phyloP scores from a whole-genome alignment of 2,329 filamentous ascomycete genomes.

The Fusarium nelsonii region DNA sequence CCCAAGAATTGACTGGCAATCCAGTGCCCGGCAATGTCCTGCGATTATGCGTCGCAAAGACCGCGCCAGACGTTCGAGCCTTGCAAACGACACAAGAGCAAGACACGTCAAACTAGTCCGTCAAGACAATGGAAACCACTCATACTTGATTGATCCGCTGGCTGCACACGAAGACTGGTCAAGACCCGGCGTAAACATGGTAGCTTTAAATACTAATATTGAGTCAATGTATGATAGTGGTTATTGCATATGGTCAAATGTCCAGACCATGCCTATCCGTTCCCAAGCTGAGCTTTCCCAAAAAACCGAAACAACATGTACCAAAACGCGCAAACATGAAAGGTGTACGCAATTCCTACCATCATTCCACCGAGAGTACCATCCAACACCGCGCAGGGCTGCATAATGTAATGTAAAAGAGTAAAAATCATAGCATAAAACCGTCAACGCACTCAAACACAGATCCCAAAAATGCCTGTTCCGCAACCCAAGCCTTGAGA shows the following conservation, averaged over 20 bases:
- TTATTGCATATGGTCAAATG: slow-evolving; percentile 32
- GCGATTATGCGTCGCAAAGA: not conserved
- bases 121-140: not conserved
- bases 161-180: not conserved
- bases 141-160: not conserved
- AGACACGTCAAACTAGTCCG: not conserved
- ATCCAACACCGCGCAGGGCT: slow-evolving; percentile 49
- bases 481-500: slow-evolving; percentile 43
- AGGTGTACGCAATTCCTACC: slow-evolving; percentile 30
- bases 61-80: slow-evolving; percentile 2
- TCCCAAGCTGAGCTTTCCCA: slow-evolving; percentile 10
- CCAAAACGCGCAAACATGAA: slow-evolving; percentile 23
- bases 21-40: not conserved
- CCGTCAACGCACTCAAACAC: slow-evolving; percentile 38
- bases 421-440: slow-evolving; percentile 19
- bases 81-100: not conserved
- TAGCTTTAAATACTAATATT: slow-evolving; percentile 21
- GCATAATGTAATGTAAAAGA: slow-evolving; percentile 39
- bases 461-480: slow-evolving; percentile 38
- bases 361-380: slow-evolving; percentile 23
- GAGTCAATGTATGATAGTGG: slow-evolving; percentile 29
- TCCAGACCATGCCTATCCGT: slow-evolving; percentile 26
- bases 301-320: slow-evolving; percentile 19
- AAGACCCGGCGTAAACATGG: not conserved
- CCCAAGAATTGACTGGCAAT: not conserved